Evolutionary conservation across 1,139 yeast species (phyloP), one percentile per base, ranked within the genome.

Genomic region (Martiniozyma asiatica): DNA sequence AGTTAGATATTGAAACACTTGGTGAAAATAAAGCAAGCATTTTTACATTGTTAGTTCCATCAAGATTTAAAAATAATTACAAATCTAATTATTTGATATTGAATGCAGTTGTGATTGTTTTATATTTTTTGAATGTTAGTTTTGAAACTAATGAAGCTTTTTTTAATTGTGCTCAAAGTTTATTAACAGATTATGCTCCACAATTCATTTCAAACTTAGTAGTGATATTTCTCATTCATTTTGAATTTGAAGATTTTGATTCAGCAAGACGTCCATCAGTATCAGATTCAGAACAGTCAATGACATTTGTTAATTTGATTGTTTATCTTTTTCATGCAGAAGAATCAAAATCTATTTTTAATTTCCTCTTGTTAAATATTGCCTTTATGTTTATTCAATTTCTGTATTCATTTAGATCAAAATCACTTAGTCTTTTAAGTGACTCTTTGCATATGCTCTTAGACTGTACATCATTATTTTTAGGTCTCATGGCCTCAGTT

Each of bases 401-500:
- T 41, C 58, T 87, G 11, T 92, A 92, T 50, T 87, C 97, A 1
- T 79, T 92, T 55, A 65, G 94, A 39, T 85, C 97, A 1, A 87
- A 82, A 48, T 87, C 97, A 0, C 59, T 92, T 24, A 97, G 98
- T 7, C 61, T 92, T 17, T 58, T 92, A 29, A 84, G 95, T 6
- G 99, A 92, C 48, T 84, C 95, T 4, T 63, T 89, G 31, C 99
- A 89, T 54, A 89, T 89, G 99, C 82, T 94, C 3, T 63, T 89
- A 35, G 98, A 89, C 53, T 89, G 98, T 51, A 65, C 85, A 1
- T 93, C 98, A 0, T 59, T 89, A 32, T 74, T 92, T 4, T 68
- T 92, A 18, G 99, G 99, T 0, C 60, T 92, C 4, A 67, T 89
- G 19, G 98, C 99, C 0, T 84, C 94, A 14, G 69, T 66, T 4